A percentile compares a stretch with the other conserved stretches of the same genome.
These are phyloP conservation scores for Microthlaspi erraticum DNA, from an alignment of 345 rosid species.

Conservation along the genomic window DNA sequence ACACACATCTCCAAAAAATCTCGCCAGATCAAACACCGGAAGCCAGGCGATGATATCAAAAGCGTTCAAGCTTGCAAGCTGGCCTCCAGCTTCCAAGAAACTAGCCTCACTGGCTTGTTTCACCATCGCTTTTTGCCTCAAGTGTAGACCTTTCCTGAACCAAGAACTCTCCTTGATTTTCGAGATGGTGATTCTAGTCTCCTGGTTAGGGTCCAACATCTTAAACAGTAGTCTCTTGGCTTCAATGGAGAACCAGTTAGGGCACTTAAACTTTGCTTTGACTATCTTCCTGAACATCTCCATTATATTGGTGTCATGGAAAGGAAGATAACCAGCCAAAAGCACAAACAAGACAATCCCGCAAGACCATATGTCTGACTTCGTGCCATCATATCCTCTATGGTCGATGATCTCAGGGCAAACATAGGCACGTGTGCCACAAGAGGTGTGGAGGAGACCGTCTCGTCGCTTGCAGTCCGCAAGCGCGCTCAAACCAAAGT, in stretches of 20 bases:
- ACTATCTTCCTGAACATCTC: conserved; percentile 79
- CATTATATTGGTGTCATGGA: conserved; percentile 76
- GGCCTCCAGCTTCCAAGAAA: conserved; percentile 36
- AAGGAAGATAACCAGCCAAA: conserved; percentile 79
- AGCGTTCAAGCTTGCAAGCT: conserved; percentile 62
- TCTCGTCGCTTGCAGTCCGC: conserved; percentile 65
- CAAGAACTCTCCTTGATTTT: conserved; percentile 69
- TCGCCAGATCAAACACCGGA: conserved; percentile 66
- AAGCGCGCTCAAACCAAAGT: conserved; percentile 80
- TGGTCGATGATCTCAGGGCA: conserved; percentile 75
- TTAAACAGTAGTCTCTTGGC: conserved; percentile 54
- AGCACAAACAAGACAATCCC: conserved; percentile 80
- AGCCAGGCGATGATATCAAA: conserved; percentile 73
- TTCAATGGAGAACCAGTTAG: conserved; percentile 69
- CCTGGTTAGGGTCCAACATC: conserved; percentile 68
- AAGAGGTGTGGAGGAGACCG: conserved; percentile 74
- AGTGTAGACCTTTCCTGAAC: conserved; percentile 62
- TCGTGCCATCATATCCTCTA: conserved; percentile 75
- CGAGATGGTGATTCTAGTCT: conserved; percentile 57
- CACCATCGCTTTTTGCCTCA: conserved; percentile 53
- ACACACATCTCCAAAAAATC: conserved; percentile 55
- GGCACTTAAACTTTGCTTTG: conserved; percentile 67
- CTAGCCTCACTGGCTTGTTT: conserved; percentile 42
- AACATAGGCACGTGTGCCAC: conserved; percentile 85
- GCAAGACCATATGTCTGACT: conserved; percentile 83